Evolutionary conservation across 2,329 filamentous ascomycete species (phyloP), one percentile per base, ranked within the genome.

Genomic region (Blastomyces gilchristii): DNA sequence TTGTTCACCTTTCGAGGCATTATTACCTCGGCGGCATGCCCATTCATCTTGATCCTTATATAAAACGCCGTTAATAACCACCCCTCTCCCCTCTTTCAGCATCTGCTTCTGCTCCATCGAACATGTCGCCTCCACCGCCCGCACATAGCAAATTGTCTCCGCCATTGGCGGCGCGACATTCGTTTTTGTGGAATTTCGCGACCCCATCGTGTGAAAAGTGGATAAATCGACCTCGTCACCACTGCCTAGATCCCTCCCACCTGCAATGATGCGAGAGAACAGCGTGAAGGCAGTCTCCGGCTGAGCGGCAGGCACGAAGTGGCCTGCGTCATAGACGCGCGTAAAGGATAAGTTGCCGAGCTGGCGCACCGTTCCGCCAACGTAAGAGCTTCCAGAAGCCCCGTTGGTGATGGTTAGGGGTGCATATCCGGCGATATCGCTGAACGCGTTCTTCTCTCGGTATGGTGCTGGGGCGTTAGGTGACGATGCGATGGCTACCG

Each of bases 311-410:
- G 81, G 79, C 1, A 82, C 76, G 61, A 81, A 76, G 66, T 84
- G 82, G 3, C 81, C 81, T 0, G 81, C 76, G 67, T 82, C 76
- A 68, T 81, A 83, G 62, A 83, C 79, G 8, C 86, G 81, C 62
- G 83, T 84, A 71, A 89, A 89, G 18, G 82, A 85, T 62, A 89
- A 81, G 68, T 92, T 92, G 12, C 87, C 89, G 69, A 85, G 89
- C 73, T 94, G 89, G 3, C 89, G 83, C 0, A 90, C 89, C 63
- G 84, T 83, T 25, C 90, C 90, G 60, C 52, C 63, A 11, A 62
- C 56, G 84, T 89, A 70, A 86, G 83, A 74, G 7, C 18, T 16
- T 25, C 37, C n/a, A 16, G 54, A 57, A 41, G 54, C 31, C 7
- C 82, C 80, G 34, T 80, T 81, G 70, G 90, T 89, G 50, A 89